A percentile compares a stretch with the other conserved stretches of the same genome.
These are phyloP conservation scores for Nyctanthes arbortristis DNA, from an alignment of 257 asterid species.

Conservation along the genomic window DNA sequence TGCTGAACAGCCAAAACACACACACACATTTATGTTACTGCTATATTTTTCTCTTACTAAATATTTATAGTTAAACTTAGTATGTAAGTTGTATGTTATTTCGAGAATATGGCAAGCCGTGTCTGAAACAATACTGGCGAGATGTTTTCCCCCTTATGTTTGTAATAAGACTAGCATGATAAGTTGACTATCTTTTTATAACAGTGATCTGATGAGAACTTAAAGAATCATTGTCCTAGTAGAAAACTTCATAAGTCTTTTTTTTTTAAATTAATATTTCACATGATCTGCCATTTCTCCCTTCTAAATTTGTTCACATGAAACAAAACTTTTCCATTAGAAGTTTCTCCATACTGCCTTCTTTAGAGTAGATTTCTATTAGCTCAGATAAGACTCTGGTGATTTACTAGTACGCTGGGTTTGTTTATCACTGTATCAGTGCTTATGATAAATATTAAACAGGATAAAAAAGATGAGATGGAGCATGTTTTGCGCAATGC, in stretches of 20 bases:
- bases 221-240: constrained; percentile 10
- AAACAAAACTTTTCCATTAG: background rate
- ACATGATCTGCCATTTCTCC: too few species aligned
- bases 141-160: background rate
- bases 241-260: too few species aligned
- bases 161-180: background rate
- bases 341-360: constrained; percentile 6
- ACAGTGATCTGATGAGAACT: too few species aligned
- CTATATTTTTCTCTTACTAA: background rate
- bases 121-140: background rate
- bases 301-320: background rate
- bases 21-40: too few species aligned
- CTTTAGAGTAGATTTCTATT: constrained; percentile 14
- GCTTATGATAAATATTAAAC: constrained; percentile 27
- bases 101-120: background rate
- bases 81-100: background rate
- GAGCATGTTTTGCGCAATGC: constrained; percentile 70
- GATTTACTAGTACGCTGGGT: background rate
- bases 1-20: too few species aligned
- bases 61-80: background rate
- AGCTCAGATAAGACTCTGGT: constrained; percentile 14
- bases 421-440: too few species aligned
- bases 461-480: constrained; percentile 62
- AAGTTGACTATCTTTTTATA: too few species aligned
- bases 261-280: too few species aligned